Evolutionary conservation across 2,329 filamentous ascomycete genomes (phyloP).

Genomic region (Elsinoe batatas): DNA sequence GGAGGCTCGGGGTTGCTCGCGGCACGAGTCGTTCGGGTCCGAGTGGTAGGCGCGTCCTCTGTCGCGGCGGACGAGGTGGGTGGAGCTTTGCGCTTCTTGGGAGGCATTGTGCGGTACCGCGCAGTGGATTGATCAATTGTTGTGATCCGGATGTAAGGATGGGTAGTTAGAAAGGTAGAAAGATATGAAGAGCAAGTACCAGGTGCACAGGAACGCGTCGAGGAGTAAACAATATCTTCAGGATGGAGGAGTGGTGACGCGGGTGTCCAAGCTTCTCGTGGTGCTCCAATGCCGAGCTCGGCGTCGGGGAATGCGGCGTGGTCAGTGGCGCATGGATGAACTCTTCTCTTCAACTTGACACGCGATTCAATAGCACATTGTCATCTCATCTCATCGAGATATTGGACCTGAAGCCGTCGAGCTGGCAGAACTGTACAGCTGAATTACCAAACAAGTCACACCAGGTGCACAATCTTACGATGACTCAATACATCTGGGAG

Average conservation of each 20-base stretch:
- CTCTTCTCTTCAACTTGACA: too few relatives aligned
- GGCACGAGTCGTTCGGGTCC: neutral
- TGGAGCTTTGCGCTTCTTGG: conserved; percentile 12
- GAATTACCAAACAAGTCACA: too few relatives aligned
- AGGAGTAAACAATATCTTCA: neutral
- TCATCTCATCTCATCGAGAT: too few relatives aligned
- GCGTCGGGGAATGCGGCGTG: too few relatives aligned
- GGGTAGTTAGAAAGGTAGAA: neutral
- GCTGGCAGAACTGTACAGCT: too few relatives aligned
- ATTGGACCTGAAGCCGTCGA: too few relatives aligned
- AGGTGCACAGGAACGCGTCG: conserved; percentile 2
- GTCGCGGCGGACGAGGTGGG: neutral
- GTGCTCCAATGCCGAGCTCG: neutral
- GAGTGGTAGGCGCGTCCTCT: neutral
- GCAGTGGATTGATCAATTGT: neutral
- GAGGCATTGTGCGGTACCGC: conserved; percentile 8
- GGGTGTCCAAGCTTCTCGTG: conserved; percentile 1
- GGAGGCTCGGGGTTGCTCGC: neutral
- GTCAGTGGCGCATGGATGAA: too few relatives aligned
- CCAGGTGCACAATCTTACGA: too few relatives aligned
- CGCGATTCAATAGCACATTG: too few relatives aligned
- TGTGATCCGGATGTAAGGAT: neutral
- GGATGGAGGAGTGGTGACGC: neutral
- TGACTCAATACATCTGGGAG: too few relatives aligned
- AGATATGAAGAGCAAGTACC: neutral